Conservation (phyloP, 129 eudicot species). For the Saussurea involucrata region DNA sequence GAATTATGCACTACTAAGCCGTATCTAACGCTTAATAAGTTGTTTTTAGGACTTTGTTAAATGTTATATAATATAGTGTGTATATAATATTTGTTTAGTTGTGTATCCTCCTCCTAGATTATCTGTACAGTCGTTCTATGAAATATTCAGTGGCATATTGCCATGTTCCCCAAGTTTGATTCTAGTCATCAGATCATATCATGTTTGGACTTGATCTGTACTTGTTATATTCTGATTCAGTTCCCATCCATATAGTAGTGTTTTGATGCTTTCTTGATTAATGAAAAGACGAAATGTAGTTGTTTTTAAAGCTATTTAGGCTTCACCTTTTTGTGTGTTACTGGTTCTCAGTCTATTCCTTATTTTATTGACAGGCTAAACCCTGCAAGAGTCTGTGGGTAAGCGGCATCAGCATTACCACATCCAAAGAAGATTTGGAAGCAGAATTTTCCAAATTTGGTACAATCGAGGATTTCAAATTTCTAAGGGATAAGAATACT, state of each 20-base stretch:
- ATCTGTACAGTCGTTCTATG: background rate
- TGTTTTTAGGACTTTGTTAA: background rate
- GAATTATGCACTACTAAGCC: background rate
- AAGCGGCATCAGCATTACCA: constrained; percentile 66
- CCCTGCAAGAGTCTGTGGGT: constrained; percentile 94
- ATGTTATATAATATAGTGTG: background rate
- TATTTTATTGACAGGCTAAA: constrained; percentile 65
- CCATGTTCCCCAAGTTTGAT: background rate
- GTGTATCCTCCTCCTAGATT: background rate
- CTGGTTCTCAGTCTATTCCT: constrained; percentile 24
- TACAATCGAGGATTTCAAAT: constrained; percentile 74
- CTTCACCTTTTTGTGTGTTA: background rate
- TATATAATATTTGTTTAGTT: background rate
- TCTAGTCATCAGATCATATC: background rate
- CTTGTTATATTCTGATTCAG: background rate
- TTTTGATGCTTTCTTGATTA: constrained; percentile 14
- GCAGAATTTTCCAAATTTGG: constrained; percentile 69
- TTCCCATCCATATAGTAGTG: background rate
- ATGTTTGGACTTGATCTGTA: background rate
- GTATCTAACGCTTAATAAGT: background rate
- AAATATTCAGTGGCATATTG: background rate
- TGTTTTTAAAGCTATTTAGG: constrained; percentile 1
- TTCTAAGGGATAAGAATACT: constrained; percentile 71
- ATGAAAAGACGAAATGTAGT: constrained; percentile 1
- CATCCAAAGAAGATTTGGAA: constrained; percentile 72